A percentile compares a stretch with the other conserved stretches of the same genome.
Evolutionary conservation across 345 rosid genomes (phyloP).

Genomic region (Excoecaria agallocha): DNA sequence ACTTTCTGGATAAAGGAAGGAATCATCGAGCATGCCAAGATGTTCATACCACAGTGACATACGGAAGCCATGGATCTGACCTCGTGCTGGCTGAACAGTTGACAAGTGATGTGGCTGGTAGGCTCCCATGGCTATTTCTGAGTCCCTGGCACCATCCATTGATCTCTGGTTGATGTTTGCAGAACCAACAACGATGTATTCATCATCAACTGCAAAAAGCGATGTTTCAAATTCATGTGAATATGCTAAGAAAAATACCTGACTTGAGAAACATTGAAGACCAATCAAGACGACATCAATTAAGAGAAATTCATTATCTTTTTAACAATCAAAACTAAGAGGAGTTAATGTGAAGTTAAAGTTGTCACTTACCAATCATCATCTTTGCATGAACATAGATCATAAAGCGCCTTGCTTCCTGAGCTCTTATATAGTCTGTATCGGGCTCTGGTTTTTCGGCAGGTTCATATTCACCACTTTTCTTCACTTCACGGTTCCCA

Average conservation of each 20-base stretch:
- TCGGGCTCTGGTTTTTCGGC: slow-evolving; percentile 82
- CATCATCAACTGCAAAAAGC: slow-evolving; percentile 78
- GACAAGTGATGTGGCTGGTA: slow-evolving; percentile 89
- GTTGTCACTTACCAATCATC: slow-evolving; percentile 76
- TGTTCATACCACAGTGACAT: slow-evolving; percentile 96
- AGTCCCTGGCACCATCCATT: slow-evolving; percentile 98
- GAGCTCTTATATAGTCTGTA: slow-evolving; percentile 81
- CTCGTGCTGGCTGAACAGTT: slow-evolving; percentile 70
- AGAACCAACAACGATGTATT: slow-evolving; percentile 90
- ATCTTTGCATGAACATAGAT: slow-evolving; percentile 94
- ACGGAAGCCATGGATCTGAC: slow-evolving; percentile 96
- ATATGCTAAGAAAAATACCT: not conserved
- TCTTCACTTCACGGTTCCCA: slow-evolving; percentile 88
- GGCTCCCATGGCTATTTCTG: slow-evolving; percentile 98
- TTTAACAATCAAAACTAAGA: not conserved
- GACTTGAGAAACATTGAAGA: not conserved
- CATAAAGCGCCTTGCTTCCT: slow-evolving; percentile 95
- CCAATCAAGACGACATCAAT: not conserved
- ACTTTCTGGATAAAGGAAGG: slow-evolving; percentile 72
- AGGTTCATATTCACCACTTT: slow-evolving; percentile 81
- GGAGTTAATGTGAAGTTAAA: not conserved
- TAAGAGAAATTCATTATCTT: not conserved
- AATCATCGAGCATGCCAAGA: slow-evolving; percentile 81
- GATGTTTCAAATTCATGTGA: not conserved
- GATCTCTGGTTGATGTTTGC: slow-evolving; percentile 98